Evolutionary conservation across 495 filamentous ascomycete genomes (phyloP).

Genomic region (Penicillium samsonianum): DNA sequence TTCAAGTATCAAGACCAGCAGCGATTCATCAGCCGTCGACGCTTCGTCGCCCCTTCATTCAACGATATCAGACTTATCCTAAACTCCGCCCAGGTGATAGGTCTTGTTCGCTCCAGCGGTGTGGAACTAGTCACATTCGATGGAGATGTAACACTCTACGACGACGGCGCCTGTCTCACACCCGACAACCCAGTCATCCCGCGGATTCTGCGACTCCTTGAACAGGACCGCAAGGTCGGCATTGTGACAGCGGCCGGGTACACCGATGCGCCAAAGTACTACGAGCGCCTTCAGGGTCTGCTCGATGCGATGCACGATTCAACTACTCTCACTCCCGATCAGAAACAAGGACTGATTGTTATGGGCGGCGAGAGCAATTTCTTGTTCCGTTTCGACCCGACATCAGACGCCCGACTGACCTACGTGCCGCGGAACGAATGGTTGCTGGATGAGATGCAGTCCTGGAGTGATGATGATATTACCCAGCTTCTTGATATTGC

Average conservation of each 20-base stretch:
- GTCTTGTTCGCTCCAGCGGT: slow-evolving; percentile 61
- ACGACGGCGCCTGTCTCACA: slow-evolving; percentile 81
- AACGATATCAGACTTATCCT: slow-evolving; percentile 92
- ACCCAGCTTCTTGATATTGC: slow-evolving; percentile 79
- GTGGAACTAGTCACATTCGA: slow-evolving; percentile 91
- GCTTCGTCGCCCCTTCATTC: slow-evolving; percentile 96
- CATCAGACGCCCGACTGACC: slow-evolving; percentile 39
- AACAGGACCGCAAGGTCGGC: slow-evolving; percentile 69
- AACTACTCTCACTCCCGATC: slow-evolving; percentile 53
- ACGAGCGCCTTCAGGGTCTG: slow-evolving; percentile 78
- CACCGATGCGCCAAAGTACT: slow-evolving; percentile 80
- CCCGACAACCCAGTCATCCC: slow-evolving; percentile 74
- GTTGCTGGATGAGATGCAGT: slow-evolving; percentile 82
- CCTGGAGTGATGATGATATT: slow-evolving; percentile 82
- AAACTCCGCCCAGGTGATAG: slow-evolving; percentile 92
- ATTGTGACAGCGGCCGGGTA: slow-evolving; percentile 98
- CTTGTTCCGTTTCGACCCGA: slow-evolving; percentile 69
- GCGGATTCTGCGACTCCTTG: slow-evolving; percentile 68
- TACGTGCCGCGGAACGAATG: slow-evolving; percentile 71
- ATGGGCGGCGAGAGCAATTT: slow-evolving; percentile 93
- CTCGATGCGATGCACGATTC: slow-evolving; percentile 77
- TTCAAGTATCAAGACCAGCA: slow-evolving; percentile 86
- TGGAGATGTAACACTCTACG: slow-evolving; percentile 95
- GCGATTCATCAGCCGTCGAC: slow-evolving; percentile 83
- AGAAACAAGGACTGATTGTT: slow-evolving; percentile 78